phyloP scores from a whole-genome alignment of 768 basidiomycete genomes.

The Pleurotus eryngii region DNA sequence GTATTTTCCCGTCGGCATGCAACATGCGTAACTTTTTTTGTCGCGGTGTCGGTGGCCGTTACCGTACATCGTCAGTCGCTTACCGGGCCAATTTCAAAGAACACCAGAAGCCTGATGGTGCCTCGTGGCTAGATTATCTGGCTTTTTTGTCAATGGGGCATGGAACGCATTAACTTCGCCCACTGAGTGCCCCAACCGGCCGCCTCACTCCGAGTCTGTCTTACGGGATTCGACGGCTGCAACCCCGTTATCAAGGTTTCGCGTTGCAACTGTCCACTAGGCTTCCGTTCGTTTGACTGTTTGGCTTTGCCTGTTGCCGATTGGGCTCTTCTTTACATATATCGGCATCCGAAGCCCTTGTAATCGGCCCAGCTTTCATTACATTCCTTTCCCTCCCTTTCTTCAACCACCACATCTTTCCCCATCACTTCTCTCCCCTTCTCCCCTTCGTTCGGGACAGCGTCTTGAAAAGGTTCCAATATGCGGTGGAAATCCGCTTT shows the following conservation, averaged over 20 bases:
- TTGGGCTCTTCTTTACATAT: neutral
- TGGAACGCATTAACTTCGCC: no score
- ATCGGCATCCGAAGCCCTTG: no score
- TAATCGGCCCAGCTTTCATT: no score
- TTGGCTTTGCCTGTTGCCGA: constrained; percentile 1
- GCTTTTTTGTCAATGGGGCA: neutral
- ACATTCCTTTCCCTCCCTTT: constrained; percentile 9
- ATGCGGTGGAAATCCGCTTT: constrained; percentile 46
- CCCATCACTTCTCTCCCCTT: constrained; percentile 17
- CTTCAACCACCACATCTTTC: constrained; percentile 10
- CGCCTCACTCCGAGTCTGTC: neutral
- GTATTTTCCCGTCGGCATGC: no score
- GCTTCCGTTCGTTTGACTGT: neutral
- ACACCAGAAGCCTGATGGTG: neutral
- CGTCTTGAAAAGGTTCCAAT: constrained; percentile 10
- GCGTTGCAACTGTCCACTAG: no score
- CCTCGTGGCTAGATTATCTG: neutral
- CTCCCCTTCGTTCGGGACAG: constrained; percentile 8
- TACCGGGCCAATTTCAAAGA: neutral
- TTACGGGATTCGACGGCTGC: neutral
- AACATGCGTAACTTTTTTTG: no score
- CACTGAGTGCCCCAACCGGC: neutral
- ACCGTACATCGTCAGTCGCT: no score
- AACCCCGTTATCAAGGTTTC: neutral
- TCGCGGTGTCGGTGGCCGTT: no score